Percentiles rank a stretch among this genome's conserved stretches.
phyloP scores from a whole-genome alignment of 768 basidiomycete species.

The Pisolithus marmoratus region DNA sequence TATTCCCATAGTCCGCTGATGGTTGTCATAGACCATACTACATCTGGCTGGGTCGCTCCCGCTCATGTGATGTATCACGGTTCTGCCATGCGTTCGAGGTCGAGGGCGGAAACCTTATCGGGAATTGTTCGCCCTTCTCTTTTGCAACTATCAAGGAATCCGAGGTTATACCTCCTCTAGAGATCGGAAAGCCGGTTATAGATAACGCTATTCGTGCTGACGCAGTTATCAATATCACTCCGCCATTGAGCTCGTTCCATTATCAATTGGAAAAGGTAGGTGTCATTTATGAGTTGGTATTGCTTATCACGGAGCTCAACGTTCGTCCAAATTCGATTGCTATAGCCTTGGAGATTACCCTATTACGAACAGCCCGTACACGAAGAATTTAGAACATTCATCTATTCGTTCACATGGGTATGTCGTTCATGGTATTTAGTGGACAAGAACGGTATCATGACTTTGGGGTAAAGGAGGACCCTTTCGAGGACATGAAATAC shows the following conservation, averaged over 20 bases:
- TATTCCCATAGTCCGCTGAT: not conserved
- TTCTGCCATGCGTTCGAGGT: slow-evolving; percentile 56
- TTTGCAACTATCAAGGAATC: slow-evolving; percentile 29
- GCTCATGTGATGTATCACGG: slow-evolving; percentile 51
- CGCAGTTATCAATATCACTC: slow-evolving; percentile 43
- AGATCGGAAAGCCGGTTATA: slow-evolving; percentile 35
- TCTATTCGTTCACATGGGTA: slow-evolving; percentile 62
- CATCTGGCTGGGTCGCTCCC: slow-evolving; percentile 69
- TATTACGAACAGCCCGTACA: slow-evolving; percentile 67
- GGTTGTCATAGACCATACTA: slow-evolving; percentile 50
- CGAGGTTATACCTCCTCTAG: slow-evolving; percentile 35
- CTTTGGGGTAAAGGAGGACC: slow-evolving; percentile 52
- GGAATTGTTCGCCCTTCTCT: slow-evolving; percentile 41
- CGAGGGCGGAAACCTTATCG: slow-evolving; percentile 55
- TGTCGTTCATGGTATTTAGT: slow-evolving; percentile 5
- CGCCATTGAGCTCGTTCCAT: slow-evolving; percentile 58
- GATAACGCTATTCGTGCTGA: slow-evolving; percentile 17
- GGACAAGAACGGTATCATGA: slow-evolving; percentile 1
- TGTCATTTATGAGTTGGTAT: not conserved
- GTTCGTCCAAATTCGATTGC: not conserved
- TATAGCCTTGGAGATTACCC: slow-evolving; percentile 59
- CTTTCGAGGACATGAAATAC: slow-evolving; percentile 63
- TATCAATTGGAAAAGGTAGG: slow-evolving; percentile 49
- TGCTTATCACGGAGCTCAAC: not conserved
- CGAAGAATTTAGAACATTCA: slow-evolving; percentile 57